Conservation (phyloP, 257 asterid species). For the Handroanthus guayacan region DNA sequence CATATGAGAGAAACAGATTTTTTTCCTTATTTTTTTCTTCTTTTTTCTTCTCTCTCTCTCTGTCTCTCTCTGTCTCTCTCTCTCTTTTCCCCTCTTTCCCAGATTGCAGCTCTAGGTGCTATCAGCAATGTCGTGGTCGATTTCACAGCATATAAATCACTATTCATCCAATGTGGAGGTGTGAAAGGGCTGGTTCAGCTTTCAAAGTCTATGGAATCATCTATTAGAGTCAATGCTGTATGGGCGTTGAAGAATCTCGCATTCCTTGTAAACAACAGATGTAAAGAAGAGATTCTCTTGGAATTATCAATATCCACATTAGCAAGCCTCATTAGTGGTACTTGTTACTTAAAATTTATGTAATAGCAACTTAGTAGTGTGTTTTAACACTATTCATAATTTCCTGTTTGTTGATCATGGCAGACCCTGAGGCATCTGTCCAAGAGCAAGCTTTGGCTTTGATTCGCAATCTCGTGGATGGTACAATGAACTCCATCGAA, state of each 20-base stretch:
- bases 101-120: constrained; percentile 91
- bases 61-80: not conserved
- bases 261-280: constrained; percentile 69
- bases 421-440: constrained; percentile 87
- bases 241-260: constrained; percentile 84
- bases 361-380: constrained; percentile 1
- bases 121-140: constrained; percentile 80
- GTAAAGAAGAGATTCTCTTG: constrained; percentile 80
- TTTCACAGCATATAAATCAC: constrained; percentile 64
- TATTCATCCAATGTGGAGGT: constrained; percentile 77
- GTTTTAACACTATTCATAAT: constrained; percentile 34
- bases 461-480: constrained; percentile 82
- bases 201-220: constrained; percentile 86
- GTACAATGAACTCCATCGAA: constrained; percentile 61
- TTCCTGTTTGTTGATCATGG: constrained; percentile 36
- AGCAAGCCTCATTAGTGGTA: constrained; percentile 82
- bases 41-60: not conserved
- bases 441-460: constrained; percentile 91
- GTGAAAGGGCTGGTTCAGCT: constrained; percentile 83
- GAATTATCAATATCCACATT: constrained; percentile 71
- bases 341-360: constrained; percentile 4
- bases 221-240: constrained; percentile 66
- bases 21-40: too few species aligned
- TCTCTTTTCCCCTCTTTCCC: constrained; percentile 34
- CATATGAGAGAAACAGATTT: not conserved